Base-by-base conservation (phyloP, 495 filamentous ascomycete species). In the Geoglossum glabrum region DNA sequence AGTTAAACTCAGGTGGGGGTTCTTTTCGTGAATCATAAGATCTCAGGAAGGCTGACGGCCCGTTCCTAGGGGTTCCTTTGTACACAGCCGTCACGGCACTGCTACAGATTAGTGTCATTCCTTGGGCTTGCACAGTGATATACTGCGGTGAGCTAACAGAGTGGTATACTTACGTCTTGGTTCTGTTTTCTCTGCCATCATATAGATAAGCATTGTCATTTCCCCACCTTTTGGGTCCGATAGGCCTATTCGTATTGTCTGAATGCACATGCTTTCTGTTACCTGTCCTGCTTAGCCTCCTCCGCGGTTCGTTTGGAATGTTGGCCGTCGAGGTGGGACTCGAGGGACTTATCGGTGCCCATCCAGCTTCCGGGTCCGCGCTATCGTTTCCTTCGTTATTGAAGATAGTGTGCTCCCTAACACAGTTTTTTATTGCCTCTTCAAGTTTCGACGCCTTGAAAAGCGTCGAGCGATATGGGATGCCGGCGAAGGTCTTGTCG, bases 381-480 rank as follows among this genome's bases (percentile, higher is more conserved):
- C 68, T 68, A 62, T 86, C 83, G 61, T 93, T 93, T 8, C 87
- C 88, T 65, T 95, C 89, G 25, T 79, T 72, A 63, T 86, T 84
- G 60, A 78, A 82, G 19, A 90, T 73, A 0, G 87, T 93, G 65
- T 93, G 86, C 69, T 94, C 84, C 57, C 83, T 73, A 3, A 98
- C 93, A 62, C 84, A 89, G 61, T 93, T 83, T 64, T 78, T 79
- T 65, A 98, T 97, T 0, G 89, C 93, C 61, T 96, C 88, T 66
- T 97, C 93, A 56, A 98, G 74, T 64, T 87, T 90, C 8, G 86
- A 90, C 6, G 92, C 90, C 72, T 98, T 98, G 78, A 96, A 97
- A 46, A 97, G 67, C 0, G 92, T 97, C 19, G 86, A 89, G 26
- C 85, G 81, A 64, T 92, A 95, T 0, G 90, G 92, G 57, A 98